Conservation (phyloP, 345 rosid genomes). For the Eucalyptus pauciflora region DNA sequence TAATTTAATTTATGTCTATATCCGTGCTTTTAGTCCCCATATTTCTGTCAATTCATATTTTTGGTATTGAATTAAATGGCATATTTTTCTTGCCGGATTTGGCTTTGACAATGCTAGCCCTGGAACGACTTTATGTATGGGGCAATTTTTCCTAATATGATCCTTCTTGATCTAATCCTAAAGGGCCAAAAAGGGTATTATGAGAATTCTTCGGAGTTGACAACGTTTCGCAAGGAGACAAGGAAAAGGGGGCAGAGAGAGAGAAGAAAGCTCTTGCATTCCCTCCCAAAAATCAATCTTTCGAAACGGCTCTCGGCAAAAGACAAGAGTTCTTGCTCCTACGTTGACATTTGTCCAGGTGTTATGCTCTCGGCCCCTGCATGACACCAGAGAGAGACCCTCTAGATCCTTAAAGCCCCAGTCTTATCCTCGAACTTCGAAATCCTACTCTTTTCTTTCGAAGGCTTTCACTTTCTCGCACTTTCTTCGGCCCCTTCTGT, state of each 20-base stretch:
- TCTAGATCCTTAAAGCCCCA: neutral
- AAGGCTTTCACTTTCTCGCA: neutral
- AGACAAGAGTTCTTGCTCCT: neutral
- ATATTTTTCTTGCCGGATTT: no score
- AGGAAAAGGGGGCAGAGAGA: neutral
- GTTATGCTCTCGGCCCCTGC: neutral
- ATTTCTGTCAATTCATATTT: no score
- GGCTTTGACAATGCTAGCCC: no score
- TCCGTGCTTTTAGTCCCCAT: no score
- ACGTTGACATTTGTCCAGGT: neutral
- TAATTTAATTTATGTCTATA: no score
- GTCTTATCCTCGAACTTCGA: neutral
- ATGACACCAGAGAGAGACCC: neutral
- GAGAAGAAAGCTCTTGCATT: neutral
- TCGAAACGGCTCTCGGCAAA: neutral
- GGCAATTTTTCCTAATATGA: no score
- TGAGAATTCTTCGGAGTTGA: neutral
- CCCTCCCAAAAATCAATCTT: neutral
- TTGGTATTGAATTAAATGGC: no score
- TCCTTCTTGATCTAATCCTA: no score
- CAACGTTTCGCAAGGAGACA: neutral
- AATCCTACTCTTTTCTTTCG: neutral
- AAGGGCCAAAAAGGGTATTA: neutral
- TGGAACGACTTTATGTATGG: no score
- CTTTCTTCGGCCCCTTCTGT: rapidly evolving